These are phyloP conservation scores for Apophysomyces variabilis DNA, from an alignment of 371 early-diverging fungal genomes.

Conservation along the genomic window DNA sequence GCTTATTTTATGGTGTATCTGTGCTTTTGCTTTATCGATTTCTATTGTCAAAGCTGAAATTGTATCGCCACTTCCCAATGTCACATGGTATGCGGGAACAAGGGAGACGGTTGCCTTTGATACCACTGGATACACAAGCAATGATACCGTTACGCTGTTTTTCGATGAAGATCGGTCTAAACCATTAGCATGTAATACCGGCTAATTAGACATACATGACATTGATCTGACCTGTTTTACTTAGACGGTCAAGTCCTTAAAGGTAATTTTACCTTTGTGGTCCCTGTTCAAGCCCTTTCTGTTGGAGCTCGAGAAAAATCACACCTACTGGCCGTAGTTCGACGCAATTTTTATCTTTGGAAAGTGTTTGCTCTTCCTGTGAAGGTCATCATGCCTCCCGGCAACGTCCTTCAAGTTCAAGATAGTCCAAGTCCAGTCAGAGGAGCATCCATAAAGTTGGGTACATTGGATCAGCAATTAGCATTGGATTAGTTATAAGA, in stretches of 20 bases:
- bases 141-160: conserved; percentile 27
- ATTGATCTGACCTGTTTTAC: not conserved
- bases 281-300: conserved; percentile 21
- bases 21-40: not conserved
- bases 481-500: not conserved
- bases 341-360: conserved; percentile 21
- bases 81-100: conserved; percentile 20
- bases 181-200: conserved; percentile 21
- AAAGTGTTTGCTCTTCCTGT: conserved; percentile 19
- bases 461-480: not conserved
- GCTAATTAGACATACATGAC: no score
- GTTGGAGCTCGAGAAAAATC: conserved; percentile 16
- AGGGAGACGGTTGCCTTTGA: conserved; percentile 15
- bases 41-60: not conserved
- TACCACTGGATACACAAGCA: conserved; percentile 15
- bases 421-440: not conserved
- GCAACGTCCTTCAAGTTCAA: conserved; percentile 11
- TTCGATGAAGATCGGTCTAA: conserved; percentile 29
- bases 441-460: not conserved
- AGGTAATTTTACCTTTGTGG: conserved; percentile 25
- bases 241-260: conserved; percentile 22
- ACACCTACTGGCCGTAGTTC: conserved; percentile 18
- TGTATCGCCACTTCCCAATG: conserved; percentile 1
- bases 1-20: not conserved
- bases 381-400: conserved; percentile 14